Evolutionary conservation across 2,329 filamentous ascomycete genomes (phyloP), one percentile per base, ranked within the genome.

Genomic region (Didymella keratinophila): DNA sequence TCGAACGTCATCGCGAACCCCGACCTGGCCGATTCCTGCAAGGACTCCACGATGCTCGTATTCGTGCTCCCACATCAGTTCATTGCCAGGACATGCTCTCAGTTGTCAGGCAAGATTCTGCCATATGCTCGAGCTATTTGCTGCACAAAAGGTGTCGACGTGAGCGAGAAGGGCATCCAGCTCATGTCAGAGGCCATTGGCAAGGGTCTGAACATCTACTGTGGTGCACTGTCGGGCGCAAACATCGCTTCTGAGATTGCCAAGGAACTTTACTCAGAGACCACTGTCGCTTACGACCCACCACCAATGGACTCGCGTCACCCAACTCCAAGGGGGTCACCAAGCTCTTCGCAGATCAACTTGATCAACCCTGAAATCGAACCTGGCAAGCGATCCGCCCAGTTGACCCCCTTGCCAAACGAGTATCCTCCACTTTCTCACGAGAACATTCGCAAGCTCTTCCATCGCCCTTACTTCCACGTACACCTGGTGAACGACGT

Each of bases 21-120:
- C 18, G 91, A 91, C 27, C 82, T 96, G 55, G 81, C 86, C 62
- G 91, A 93, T 61, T 86, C 95, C 18, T 94, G 95, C 74, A 87
- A 88, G 72, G 87, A 90, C 77, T 90, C 93, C 25, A 91, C 92
- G 25, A 91, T 99, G 63, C 87, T 99, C 63, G 84, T 99, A 75
- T 99, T 99, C 85, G 98, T 98, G 81, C 85, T 97, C 57, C 91
- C 95, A 27, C 95, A 99, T 80, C 92, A 97, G 78, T 99, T 99
- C 78, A 97, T 99, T 73, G 86, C 86, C 74, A 89, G 89, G 63
- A 90, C 93, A 61, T 97, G 93, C 81, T 85, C 90, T 64, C 88
- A 93, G 76, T 83, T 99, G 62, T 85, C 89, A 72, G 95, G 94
- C 60, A 89, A 97, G 71, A 96, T 97, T 65, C 80, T 97, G 28